Conservation (phyloP, 768 basidiomycete species). For the Boletellus sp. region DNA sequence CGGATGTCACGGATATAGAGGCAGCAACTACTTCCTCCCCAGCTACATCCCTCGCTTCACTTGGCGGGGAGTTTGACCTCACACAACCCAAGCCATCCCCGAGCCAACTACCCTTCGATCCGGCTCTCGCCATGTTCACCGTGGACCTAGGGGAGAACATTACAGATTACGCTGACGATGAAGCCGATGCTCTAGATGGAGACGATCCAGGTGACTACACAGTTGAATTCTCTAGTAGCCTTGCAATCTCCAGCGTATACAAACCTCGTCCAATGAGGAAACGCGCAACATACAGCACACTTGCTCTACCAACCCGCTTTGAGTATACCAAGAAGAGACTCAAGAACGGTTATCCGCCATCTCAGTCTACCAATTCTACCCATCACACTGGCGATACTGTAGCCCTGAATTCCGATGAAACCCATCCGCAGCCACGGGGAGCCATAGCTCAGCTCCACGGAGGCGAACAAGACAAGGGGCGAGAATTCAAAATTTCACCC, state of each 20-base stretch:
- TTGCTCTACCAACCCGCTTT: conserved; percentile 11
- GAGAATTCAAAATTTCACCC: conserved; percentile 41
- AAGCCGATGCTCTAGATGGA: conserved; percentile 6
- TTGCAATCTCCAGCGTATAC: conserved; percentile 69
- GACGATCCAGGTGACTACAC: neutral
- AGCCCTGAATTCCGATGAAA: neutral
- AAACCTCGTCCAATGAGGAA: conserved; percentile 67
- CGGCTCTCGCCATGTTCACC: conserved; percentile 35
- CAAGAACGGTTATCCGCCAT: conserved; percentile 25
- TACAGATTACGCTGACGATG: conserved; percentile 29
- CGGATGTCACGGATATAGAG: conserved; percentile 39
- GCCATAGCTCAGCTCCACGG: conserved; percentile 39
- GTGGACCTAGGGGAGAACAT: conserved; percentile 46
- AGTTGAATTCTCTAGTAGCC: conserved; percentile 42
- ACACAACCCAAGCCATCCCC: neutral
- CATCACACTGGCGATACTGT: neutral
- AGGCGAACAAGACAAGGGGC: conserved; percentile 47
- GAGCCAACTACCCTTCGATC: conserved; percentile 29
- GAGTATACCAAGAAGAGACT: conserved; percentile 19
- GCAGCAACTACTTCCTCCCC: conserved; percentile 19
- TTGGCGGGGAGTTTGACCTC: neutral
- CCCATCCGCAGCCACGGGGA: conserved; percentile 9
- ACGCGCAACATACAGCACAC: conserved; percentile 32
- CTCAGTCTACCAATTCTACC: neutral
- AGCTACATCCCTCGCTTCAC: conserved; percentile 7